phyloP scores from a whole-genome alignment of 257 asterid species.

The Nicotiana sylvestris region DNA sequence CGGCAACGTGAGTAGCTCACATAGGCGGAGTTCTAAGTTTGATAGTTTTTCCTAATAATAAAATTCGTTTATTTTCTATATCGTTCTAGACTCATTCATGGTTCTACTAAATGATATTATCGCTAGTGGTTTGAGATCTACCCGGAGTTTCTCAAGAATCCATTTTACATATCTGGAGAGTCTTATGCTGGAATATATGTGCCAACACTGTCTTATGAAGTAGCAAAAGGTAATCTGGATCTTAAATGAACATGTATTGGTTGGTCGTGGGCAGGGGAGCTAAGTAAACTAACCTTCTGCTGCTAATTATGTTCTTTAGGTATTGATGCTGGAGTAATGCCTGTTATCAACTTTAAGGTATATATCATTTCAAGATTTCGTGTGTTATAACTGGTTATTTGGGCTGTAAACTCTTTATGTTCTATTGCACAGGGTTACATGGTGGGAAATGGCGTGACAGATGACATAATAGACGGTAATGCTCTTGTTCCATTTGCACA shows the following conservation, averaged over 20 bases:
- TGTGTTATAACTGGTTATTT: background rate
- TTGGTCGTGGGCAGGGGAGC: background rate
- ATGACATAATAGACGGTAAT: constrained; percentile 71
- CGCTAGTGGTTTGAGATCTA: constrained; percentile 90
- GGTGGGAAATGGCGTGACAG: constrained; percentile 96
- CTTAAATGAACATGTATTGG: background rate
- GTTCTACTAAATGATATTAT: constrained; percentile 16
- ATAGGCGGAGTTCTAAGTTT: background rate
- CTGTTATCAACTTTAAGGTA: constrained; percentile 80
- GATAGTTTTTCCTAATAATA: background rate
- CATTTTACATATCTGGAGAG: constrained; percentile 81
- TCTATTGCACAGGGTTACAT: constrained; percentile 67
- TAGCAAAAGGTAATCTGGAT: constrained; percentile 54
- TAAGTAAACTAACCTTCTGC: background rate
- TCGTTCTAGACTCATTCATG: background rate
- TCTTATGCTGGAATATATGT: constrained; percentile 94
- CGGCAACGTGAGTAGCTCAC: background rate
- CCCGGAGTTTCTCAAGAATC: constrained; percentile 67
- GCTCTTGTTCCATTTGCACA: constrained; percentile 89
- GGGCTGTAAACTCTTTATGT: constrained; percentile 17
- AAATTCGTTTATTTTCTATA: background rate
- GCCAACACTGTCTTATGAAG: constrained; percentile 87
- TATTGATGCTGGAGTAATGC: constrained; percentile 60
- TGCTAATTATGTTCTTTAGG: constrained; percentile 37
- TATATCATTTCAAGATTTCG: constrained; percentile 17